Evolutionary conservation across 345 rosid genomes (phyloP), one percentile per base, ranked within the genome.

Genomic region (Schrenkiella parvula): DNA sequence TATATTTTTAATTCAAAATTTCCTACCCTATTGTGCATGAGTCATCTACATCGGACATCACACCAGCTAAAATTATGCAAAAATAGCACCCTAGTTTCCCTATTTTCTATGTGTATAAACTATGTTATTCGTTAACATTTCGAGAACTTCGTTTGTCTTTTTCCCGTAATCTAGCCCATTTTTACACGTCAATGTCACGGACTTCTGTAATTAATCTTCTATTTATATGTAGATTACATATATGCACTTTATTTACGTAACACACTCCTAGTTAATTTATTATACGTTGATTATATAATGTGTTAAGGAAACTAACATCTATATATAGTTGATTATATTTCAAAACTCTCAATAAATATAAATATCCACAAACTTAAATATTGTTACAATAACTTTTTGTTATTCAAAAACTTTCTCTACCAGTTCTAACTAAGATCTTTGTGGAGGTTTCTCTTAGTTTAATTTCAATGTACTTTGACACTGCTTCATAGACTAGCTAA

Each of bases 101-200:
- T 70, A 0, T 22, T 42, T 34, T 31, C 70, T 22, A 52, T 43
- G 70, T 43, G 76, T 53, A 72, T 63, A 62, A 72, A 62, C 12
- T 41, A 52, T 41, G 44, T 26, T 37, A 35, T 37, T 15, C 0
- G 47, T 52, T 53, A 52, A 31, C 5, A 23, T 3, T 63, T 42
- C 55, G 9, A 64, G 47, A 32, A 43, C 11, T 29, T 52, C 31
- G 10, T 63, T 72, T 41, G 11, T 61, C 56, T 22, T 17, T 34
- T 31, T 2, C 4, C 8, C 3, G 0, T 70, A 26, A 6, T 51
- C 26, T 62, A 62, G 19, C 13, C 51, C 35, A 62, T 4, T 21
- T 63, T 51, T 47, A 6, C n/a, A 72, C 19, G 70, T 52, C 11
- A 31, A 72, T 52, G 47, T 72, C 44, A 53, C 28, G 5, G 8